Evolutionary conservation across 768 basidiomycete species (phyloP), one percentile per base, ranked within the genome.

Genomic region (Boletus rubescentipes): DNA sequence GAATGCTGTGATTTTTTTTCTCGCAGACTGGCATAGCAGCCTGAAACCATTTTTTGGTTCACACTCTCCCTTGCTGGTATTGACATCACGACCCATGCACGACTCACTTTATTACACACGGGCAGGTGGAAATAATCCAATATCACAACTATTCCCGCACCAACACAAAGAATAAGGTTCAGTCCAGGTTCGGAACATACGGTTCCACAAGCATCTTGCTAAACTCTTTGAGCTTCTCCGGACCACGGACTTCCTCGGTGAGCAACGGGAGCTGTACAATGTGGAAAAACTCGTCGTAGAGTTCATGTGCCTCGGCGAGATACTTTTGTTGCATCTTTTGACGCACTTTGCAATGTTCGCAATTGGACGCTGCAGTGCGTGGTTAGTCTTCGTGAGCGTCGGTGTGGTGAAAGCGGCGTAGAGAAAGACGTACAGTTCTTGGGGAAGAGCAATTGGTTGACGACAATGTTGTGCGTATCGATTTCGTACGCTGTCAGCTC

Each of bases 261-360:
- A 98, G 83, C 34, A 99, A 75, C 3, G 97, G 97, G 44, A 99
- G 81, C 68, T 89, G 85, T 15, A 98, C 74, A 62, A 99, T 97
- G 71, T 99, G 94, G 86, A 98, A 99, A 70, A 96, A 97, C 63
- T 97, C 93, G 72, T 93, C 92, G 68, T 97, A 97, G 45, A 98
- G 86, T 67, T 98, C 96, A 72, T 97, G 92, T 15, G 96, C 95
- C 74, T 98, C 97, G 44, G 79, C 81, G 20, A 99, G 83, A 71
- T 99, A 99, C 72, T 97, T 98, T 73, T 97, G 94, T 73, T 98
- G 94, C 96, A 98, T 98, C 75, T 87, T 89, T 72, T 92, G 87
- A 55, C 97, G 84, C 18, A 98, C 94, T 48, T 80, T 79, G 72
- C 97, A 99, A 71, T 98, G 96, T 61, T 95, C 92, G 72, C 97